These are phyloP conservation scores for Alloteropsis semialata DNA, from an alignment of 176 grass and related monocot genomes.

Conservation along the genomic window DNA sequence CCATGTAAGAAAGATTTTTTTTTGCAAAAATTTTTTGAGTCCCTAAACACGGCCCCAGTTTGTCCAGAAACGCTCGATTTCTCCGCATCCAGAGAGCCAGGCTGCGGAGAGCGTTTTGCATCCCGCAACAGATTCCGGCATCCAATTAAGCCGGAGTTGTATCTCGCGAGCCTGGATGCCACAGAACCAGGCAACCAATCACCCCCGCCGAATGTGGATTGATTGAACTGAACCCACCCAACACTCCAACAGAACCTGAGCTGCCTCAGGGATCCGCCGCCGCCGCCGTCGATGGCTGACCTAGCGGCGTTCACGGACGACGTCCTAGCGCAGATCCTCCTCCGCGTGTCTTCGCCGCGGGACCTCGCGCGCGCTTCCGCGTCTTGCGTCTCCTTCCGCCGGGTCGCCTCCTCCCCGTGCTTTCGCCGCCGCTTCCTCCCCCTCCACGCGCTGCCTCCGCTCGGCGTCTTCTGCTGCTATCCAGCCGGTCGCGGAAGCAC, in stretches of 20 bases:
- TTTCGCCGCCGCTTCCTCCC: slow-evolving; percentile 25
- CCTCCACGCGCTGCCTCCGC: neutral
- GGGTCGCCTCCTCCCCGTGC: slow-evolving; percentile 16
- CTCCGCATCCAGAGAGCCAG: no score
- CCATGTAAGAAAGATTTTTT: no score
- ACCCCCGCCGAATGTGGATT: no score
- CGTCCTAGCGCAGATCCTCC: slow-evolving; percentile 31
- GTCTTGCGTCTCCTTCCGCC: slow-evolving; percentile 12
- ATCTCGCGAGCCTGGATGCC: no score
- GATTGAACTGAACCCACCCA: no score
- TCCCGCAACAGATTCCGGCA: no score
- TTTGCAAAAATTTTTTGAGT: no score
- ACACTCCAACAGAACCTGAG: neutral
- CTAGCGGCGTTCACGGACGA: slow-evolving; percentile 6
- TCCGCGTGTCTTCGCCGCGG: neutral
- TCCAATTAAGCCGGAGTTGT: no score
- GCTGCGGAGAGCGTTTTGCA: no score
- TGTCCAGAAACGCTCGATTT: no score
- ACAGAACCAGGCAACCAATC: no score
- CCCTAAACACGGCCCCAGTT: no score
- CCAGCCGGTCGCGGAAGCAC: neutral
- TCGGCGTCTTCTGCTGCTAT: slow-evolving; percentile 21
- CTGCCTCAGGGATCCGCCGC: neutral
- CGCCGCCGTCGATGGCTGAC: slow-evolving; percentile 8
- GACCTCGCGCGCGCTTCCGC: slow-evolving; percentile 29